Evolutionary conservation across 2,329 filamentous ascomycete species (phyloP), one percentile per base, ranked within the genome.

Genomic region (Fusarium sp.): DNA sequence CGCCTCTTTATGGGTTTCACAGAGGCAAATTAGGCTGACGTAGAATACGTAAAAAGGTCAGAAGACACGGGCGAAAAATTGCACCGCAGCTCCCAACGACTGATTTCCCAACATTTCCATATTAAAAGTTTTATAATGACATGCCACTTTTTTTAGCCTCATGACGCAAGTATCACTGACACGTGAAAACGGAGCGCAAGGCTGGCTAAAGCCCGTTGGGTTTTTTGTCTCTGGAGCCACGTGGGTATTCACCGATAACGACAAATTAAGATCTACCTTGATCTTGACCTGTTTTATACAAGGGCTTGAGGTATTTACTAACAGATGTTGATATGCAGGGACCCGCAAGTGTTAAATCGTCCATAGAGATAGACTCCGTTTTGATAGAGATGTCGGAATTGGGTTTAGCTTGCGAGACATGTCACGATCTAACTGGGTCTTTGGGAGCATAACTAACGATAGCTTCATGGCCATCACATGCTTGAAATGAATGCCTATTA

Each of bases 341-440:
- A 27, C 33, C 49, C 33, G 35, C 15, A 12, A 10, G 7, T 21
- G 23, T 5, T 52, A 38, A 51, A 51, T 35, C 48, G 29, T 51
- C 48, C 48, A 51, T 51, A 35, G 48, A 38, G 49, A 39, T 39
- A 54, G 38, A 39, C 23, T n/a, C 49, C 33, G 33, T 54, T 52
- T 52, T 38, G 33, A 21, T n/a, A n/a, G 19, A 54, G 49, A 39
- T 39, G 35, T 54, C 33, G 16, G 10, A 39, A 39, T 54, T 14
- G 33, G 49, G 49, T 18, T 54, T 54, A 54, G 49, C 49, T 54
- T 54, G 49, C 49, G 49, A 54, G 49, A n/a, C 33, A 54, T 54
- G 23, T 16, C 7, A n/a, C 39, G 33, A 18, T 39, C 23, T 39
- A 4, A 39, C 23, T 38, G 23, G 33, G 49, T 27, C 33, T 18